Percentiles rank a stretch among this genome's conserved stretches.
Conservation (phyloP, 345 rosid genomes). For the Citropsis articulata region DNA sequence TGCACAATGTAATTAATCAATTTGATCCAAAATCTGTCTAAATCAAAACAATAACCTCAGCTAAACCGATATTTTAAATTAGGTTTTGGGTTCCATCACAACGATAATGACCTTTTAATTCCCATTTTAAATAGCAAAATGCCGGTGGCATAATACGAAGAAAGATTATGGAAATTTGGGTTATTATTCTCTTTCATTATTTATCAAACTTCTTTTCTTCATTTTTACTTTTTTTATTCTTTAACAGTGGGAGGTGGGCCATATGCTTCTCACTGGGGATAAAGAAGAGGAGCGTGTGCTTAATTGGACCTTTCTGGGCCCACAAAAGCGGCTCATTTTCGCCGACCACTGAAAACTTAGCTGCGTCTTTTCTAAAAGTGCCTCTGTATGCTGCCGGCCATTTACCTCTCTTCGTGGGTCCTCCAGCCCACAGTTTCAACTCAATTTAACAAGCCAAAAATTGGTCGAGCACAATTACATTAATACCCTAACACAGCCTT, state of each 20-base stretch:
- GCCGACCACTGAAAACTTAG: slow-evolving; percentile 25
- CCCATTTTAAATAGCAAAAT: background rate
- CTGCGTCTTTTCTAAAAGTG: slow-evolving; percentile 10
- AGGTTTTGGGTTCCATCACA: background rate
- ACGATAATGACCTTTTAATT: too few species aligned
- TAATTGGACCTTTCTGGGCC: slow-evolving; percentile 20
- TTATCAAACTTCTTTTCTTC: background rate
- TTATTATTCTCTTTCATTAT: background rate
- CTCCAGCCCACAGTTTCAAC: background rate
- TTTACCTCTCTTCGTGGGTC: background rate
- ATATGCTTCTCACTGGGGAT: background rate
- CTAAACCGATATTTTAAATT: background rate
- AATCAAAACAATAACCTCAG: background rate
- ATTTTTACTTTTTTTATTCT: background rate
- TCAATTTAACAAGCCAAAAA: background rate
- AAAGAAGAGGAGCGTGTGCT: slow-evolving; percentile 32
- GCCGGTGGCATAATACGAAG: background rate
- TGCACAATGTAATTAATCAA: background rate
- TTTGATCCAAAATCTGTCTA: background rate
- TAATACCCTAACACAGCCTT: background rate
- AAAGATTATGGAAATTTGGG: background rate
- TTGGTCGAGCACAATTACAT: background rate
- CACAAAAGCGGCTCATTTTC: slow-evolving; percentile 21
- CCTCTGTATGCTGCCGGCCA: slow-evolving; percentile 24
- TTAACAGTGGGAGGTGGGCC: background rate